phyloP scores from a whole-genome alignment of 1,284 basidiomycete genomes.

The Melampsora americana region DNA sequence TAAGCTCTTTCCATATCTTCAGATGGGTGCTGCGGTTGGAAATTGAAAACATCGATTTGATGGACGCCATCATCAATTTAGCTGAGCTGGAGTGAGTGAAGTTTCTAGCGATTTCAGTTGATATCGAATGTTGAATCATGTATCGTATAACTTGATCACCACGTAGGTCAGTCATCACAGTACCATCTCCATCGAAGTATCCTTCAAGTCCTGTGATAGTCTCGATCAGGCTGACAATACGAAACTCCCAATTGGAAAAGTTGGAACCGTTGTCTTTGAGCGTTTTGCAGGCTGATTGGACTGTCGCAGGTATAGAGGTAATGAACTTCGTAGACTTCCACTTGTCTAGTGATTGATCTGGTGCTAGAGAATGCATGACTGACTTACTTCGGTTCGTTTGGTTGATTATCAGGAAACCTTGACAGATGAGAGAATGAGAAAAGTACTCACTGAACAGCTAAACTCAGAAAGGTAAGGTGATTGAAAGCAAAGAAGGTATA shows the following conservation, averaged over 20 bases:
- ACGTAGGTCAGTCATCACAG: background rate
- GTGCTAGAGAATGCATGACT: too few species aligned
- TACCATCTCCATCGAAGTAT: background rate
- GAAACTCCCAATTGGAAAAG: background rate
- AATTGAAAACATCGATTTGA: background rate
- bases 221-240: background rate
- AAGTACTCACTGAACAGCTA: too few species aligned
- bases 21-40: background rate
- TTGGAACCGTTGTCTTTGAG: conserved; percentile 4
- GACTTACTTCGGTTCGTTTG: too few species aligned
- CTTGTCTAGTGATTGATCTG: background rate
- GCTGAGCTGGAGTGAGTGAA: background rate
- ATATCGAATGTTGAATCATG: background rate
- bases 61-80: background rate
- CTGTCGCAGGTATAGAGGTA: background rate
- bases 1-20: background rate
- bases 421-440: too few species aligned
- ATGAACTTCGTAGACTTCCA: background rate
- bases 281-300: background rate
- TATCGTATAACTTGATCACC: background rate
- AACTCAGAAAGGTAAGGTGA: too few species aligned
- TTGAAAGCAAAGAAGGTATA: too few species aligned
- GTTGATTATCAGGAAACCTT: too few species aligned
- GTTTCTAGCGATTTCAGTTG: background rate
- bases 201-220: background rate